These are phyloP conservation scores for Cucurbita moschata DNA, from an alignment of 306 rosid genomes.

Conservation along the genomic window DNA sequence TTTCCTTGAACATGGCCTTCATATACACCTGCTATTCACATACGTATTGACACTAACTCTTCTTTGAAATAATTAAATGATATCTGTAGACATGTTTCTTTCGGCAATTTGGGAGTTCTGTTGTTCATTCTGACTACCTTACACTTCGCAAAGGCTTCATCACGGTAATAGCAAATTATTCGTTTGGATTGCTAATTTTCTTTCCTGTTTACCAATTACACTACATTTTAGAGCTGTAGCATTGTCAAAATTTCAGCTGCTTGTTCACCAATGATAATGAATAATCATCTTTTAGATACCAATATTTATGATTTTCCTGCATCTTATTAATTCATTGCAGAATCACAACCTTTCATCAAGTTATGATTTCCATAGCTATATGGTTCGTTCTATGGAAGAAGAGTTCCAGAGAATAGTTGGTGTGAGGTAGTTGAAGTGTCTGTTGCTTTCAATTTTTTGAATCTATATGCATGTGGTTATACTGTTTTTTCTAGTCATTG, in stretches of 20 bases:
- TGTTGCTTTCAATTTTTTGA: not conserved
- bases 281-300: not conserved
- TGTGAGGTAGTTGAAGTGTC: conserved; percentile 45
- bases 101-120: conserved; percentile 82
- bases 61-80: conserved; percentile 3
- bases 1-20: not conserved
- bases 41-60: not conserved
- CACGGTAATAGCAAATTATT: conserved; percentile 17
- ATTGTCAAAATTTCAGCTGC: not conserved
- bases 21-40: not conserved
- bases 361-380: conserved; percentile 94
- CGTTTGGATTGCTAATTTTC: not conserved
- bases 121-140: conserved; percentile 79
- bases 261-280: not conserved
- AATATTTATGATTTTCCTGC: not conserved
- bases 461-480: not conserved
- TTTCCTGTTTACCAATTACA: not conserved
- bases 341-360: conserved; percentile 64
- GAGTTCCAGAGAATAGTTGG: conserved; percentile 95
- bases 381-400: conserved; percentile 98
- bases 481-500: not conserved
- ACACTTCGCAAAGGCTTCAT: conserved; percentile 90
- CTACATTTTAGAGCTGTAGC: not conserved
- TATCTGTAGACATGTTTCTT: conserved; percentile 68
- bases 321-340: conserved; percentile 33